A percentile compares a stretch with the other conserved stretches of the same genome.
These are phyloP conservation scores for Geoglossum glabrum DNA, from an alignment of 495 filamentous ascomycete species.

Conservation along the genomic window DNA sequence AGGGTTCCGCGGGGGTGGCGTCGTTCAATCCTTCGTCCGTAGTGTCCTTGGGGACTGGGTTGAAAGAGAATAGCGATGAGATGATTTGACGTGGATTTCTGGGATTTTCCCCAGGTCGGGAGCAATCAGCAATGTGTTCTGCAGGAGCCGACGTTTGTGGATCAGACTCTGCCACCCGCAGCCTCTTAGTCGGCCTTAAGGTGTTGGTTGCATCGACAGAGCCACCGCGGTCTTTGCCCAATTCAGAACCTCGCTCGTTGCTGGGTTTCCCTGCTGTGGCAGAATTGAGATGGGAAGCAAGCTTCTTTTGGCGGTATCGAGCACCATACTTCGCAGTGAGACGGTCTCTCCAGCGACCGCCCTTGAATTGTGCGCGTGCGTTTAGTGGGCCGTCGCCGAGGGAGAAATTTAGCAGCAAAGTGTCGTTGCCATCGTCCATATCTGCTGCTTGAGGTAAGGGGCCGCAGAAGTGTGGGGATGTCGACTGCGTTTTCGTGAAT, in stretches of 20 bases:
- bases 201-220: constrained; percentile 4
- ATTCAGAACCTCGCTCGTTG: constrained; percentile 10
- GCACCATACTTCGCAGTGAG: constrained; percentile 57
- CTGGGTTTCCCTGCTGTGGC: constrained; percentile 11
- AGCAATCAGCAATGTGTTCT: background rate
- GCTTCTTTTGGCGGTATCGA: constrained; percentile 26
- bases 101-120: background rate
- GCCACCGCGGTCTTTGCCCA: background rate
- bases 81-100: constrained; percentile 37
- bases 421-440: constrained; percentile 61
- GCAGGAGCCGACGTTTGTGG: background rate
- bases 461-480: background rate
- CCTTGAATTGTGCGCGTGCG: constrained; percentile 51
- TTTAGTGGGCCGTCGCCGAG: constrained; percentile 35
- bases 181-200: constrained; percentile 15
- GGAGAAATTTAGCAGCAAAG: constrained; percentile 83
- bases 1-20: constrained; percentile 46
- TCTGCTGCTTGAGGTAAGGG: background rate
- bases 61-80: constrained; percentile 80
- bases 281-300: constrained; percentile 5
- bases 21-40: constrained; percentile 21
- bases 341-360: constrained; percentile 80
- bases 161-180: constrained; percentile 8
- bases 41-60: constrained; percentile 43
- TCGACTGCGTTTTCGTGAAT: background rate